These are phyloP conservation scores for Pelargonium exstipulatum DNA, from an alignment of 441 rosid genomes.

Conservation along the genomic window DNA sequence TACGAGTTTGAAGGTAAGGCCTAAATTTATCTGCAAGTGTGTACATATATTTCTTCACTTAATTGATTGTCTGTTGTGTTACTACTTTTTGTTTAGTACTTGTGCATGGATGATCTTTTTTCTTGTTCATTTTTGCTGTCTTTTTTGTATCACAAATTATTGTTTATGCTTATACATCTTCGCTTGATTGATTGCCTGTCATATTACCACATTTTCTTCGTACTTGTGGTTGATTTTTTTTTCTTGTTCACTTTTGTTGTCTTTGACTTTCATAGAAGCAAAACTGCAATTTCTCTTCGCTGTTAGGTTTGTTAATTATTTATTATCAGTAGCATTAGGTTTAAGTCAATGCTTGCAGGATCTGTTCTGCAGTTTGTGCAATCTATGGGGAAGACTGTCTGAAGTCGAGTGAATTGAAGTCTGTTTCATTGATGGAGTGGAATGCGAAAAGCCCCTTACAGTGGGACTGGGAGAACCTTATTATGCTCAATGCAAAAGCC, in stretches of 20 bases:
- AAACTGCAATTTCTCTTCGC: background rate
- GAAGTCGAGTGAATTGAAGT: constrained; percentile 22
- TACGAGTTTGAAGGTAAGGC: constrained; percentile 25
- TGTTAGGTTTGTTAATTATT: background rate
- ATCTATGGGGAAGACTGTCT: constrained; percentile 18
- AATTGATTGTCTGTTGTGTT: constrained; percentile 10
- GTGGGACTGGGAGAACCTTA: constrained; percentile 73
- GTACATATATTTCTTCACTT: background rate
- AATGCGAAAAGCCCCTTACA: constrained; percentile 53
- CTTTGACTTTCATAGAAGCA: constrained; percentile 13
- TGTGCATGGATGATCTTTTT: background rate
- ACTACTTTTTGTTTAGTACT: background rate
- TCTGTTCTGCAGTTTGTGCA: constrained; percentile 24
- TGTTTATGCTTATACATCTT: background rate
- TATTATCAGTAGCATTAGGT: background rate
- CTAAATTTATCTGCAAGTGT: background rate
- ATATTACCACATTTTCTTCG: background rate
- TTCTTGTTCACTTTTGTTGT: background rate
- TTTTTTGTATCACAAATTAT: too few relatives aligned
- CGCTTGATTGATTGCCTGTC: constrained; percentile 7
- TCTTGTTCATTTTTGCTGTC: background rate
- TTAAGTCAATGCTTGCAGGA: constrained; percentile 32
- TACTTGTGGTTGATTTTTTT: background rate
- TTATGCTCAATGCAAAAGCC: constrained; percentile 44
- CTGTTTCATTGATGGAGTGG: constrained; percentile 67